Base-by-base conservation (phyloP, 805 yeast genomes). In the Phaffomyces opuntiae region DNA sequence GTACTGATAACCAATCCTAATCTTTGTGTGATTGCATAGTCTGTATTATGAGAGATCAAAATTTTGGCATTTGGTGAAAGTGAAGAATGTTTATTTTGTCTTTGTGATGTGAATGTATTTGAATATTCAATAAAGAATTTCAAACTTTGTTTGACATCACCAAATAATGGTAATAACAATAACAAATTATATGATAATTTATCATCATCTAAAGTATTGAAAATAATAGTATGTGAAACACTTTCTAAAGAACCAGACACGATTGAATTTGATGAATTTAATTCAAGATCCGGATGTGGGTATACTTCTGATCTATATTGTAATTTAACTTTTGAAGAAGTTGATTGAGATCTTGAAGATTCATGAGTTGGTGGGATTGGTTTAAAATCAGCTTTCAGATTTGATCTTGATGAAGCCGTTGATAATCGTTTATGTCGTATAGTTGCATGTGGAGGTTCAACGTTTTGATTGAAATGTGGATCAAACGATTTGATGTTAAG, bases 151-250 rank as follows among this genome's bases (percentile, higher is more conserved):
- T 64, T 64, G 35, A 78, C 65, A 49, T 75, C 75, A 31, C 74
- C 78, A 46, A 78, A 61, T 41, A 81, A 54, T 0, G 87, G 87
- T 25, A 82, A 53, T n/a, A 78, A 65, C 36, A 74, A 57, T 16
- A 79, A 59, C n/a, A 75, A 61, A 45, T 73, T 74, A 26, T 58
- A 63, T 16, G 71, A 65, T 19, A 69, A 63, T 38, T 64, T 64
- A 25, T 64, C 66, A 47, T 65, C 68, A 19, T 61, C 66, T 17
- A 67, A 57, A 5, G 76, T 72, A 48, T 73, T 73, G 60, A 81
- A 81, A 14, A 88, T 60, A 25, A 87, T 67, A 4, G 85, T 75
- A 64, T 90, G 97, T 46, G 90, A 78, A 34, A 89, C 70, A 39
- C 89, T 76, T 61, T 89, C 96, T 11, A 77, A 57, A 0, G 87